Conservation (phyloP, 371 early-diverging fungal species). For the Cokeromyces recurvatus region DNA sequence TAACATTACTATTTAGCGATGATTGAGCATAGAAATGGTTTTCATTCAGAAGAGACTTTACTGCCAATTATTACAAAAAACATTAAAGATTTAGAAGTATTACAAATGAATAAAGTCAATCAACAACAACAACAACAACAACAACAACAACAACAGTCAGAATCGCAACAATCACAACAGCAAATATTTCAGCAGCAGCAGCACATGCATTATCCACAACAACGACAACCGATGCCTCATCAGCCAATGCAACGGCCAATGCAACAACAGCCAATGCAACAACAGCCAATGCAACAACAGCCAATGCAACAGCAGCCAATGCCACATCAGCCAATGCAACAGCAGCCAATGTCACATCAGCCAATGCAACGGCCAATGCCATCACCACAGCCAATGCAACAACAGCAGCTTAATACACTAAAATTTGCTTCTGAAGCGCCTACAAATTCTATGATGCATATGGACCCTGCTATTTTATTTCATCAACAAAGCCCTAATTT, state of each 20-base stretch:
- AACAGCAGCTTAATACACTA: no score
- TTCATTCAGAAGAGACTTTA: neutral
- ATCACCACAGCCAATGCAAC: no score
- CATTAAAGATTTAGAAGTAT: conserved; percentile 9
- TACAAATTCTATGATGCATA: neutral
- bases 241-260: neutral
- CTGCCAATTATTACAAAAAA: neutral
- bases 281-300: neutral
- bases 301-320: neutral
- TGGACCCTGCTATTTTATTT: conserved; percentile 9
- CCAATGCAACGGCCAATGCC: no score
- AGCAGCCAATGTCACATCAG: no score
- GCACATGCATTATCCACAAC: no score
- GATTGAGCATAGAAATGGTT: neutral
- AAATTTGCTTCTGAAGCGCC: no score
- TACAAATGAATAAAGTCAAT: neutral
- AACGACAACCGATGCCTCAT: neutral
- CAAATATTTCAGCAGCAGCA: no score
- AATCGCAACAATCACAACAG: neutral
- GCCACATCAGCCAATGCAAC: neutral
- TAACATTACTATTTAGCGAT: neutral
- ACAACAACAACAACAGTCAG: conserved; percentile 1
- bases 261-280: neutral
- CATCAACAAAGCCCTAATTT: neutral
- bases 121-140: neutral